phyloP scores from a whole-genome alignment of 1,284 basidiomycete species.

The Clitocybe nebularis region DNA sequence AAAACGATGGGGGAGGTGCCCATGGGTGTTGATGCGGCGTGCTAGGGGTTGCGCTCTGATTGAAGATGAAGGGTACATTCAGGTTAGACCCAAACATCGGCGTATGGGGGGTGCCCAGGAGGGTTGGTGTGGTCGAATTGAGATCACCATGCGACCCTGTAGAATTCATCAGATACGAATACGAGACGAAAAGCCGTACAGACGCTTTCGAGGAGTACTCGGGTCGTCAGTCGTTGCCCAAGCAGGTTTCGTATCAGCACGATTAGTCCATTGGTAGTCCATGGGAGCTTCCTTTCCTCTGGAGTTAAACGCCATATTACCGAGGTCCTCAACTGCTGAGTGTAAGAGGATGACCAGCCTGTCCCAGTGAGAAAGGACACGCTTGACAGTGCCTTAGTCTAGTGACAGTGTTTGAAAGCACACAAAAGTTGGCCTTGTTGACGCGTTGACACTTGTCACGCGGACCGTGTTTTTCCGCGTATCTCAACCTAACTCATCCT shows the following conservation, averaged over 20 bases:
- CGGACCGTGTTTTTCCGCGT: conserved; percentile 16
- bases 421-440: conserved; percentile 24
- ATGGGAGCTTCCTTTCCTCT: conserved; percentile 76
- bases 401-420: background rate
- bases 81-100: conserved; percentile 59
- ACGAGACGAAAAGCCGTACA: conserved; percentile 21
- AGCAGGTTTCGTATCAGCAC: conserved; percentile 45
- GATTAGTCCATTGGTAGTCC: conserved; percentile 63
- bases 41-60: conserved; percentile 46
- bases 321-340: conserved; percentile 16
- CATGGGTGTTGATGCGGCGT: conserved; percentile 50
- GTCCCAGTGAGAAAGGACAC: no score
- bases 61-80: conserved; percentile 70
- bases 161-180: conserved; percentile 10
- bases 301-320: conserved; percentile 27
- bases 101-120: conserved; percentile 36
- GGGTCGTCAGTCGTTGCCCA: conserved; percentile 50
- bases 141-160: conserved; percentile 54
- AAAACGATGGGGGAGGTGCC: conserved; percentile 57
- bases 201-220: conserved; percentile 64
- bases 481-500: conserved; percentile 2
- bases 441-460: conserved; percentile 30
- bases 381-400: background rate
- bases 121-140: conserved; percentile 40
- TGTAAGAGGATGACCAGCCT: conserved; percentile 3